phyloP scores from a whole-genome alignment of 1,284 basidiomycete species.

The Earliella scabrosa region DNA sequence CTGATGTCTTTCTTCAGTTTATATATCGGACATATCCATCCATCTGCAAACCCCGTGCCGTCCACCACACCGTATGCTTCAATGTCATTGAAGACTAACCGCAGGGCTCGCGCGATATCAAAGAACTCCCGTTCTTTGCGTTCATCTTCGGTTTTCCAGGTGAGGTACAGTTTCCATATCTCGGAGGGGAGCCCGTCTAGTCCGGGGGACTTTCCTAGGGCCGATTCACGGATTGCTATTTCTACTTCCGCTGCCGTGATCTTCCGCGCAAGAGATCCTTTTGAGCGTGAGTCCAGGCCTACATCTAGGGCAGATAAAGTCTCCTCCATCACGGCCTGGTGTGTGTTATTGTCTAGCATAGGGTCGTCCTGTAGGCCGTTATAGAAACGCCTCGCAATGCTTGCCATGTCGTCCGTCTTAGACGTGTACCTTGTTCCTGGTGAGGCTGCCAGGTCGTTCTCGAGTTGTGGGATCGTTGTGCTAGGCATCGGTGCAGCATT shows the following conservation, averaged over 20 bases:
- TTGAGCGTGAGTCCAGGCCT: too few relatives aligned
- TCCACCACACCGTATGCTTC: conserved; percentile 14
- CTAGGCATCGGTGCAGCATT: conserved; percentile 15
- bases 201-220: too few relatives aligned
- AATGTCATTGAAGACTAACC: conserved; percentile 23
- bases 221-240: too few relatives aligned
- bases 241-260: too few relatives aligned
- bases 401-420: neutral
- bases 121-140: neutral
- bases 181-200: too few relatives aligned
- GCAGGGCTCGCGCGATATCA: conserved; percentile 19
- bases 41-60: conserved; percentile 30
- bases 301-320: too few relatives aligned
- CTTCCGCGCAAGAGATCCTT: too few relatives aligned
- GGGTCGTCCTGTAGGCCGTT: too few relatives aligned
- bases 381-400: too few relatives aligned
- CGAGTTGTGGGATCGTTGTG: neutral
- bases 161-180: conserved; percentile 12
- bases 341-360: too few relatives aligned
- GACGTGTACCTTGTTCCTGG: neutral
- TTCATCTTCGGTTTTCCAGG: conserved; percentile 1
- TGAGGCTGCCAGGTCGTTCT: neutral
- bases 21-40: conserved; percentile 41
- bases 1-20: conserved; percentile 33
- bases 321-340: too few relatives aligned